Evolutionary conservation across 83 land plant species (phyloP).

Genomic region (Picea abies): DNA sequence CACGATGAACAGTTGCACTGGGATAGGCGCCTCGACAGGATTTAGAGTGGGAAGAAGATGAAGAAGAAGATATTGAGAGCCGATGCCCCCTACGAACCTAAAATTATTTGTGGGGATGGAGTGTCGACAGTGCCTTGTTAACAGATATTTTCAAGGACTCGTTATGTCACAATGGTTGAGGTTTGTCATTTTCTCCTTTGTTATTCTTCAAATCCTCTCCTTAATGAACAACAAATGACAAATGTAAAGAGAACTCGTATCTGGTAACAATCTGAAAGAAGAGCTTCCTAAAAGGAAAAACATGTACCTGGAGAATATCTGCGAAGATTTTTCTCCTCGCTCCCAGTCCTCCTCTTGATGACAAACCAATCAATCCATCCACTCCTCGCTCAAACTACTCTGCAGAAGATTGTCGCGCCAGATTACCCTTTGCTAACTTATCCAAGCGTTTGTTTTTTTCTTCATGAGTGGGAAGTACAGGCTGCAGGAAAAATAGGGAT

Average conservation of each 20-base stretch:
- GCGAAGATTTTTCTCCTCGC: too few species aligned
- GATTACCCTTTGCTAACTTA: neutral
- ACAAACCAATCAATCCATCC: conserved; percentile 21
- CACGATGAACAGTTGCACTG: too few species aligned
- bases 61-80: too few species aligned
- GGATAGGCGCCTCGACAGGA: too few species aligned
- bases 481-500: conserved; percentile 60
- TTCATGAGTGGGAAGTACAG: neutral
- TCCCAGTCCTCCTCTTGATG: conserved; percentile 31
- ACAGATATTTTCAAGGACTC: conserved; percentile 19
- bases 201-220: too few species aligned
- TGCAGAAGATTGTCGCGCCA: neutral
- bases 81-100: neutral
- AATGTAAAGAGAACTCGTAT: too few species aligned
- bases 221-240: too few species aligned
- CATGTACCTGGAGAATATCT: too few species aligned
- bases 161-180: conserved; percentile 31
- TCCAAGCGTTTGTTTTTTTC: conserved; percentile 27
- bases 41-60: too few species aligned
- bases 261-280: too few species aligned
- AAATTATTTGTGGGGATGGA: conserved; percentile 26
- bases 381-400: conserved; percentile 2
- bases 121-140: conserved; percentile 20
- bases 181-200: neutral
- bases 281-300: conserved; percentile 30